Evolutionary conservation across 2,329 filamentous ascomycete species (phyloP).

Genomic region (Diplocarpon mali): DNA sequence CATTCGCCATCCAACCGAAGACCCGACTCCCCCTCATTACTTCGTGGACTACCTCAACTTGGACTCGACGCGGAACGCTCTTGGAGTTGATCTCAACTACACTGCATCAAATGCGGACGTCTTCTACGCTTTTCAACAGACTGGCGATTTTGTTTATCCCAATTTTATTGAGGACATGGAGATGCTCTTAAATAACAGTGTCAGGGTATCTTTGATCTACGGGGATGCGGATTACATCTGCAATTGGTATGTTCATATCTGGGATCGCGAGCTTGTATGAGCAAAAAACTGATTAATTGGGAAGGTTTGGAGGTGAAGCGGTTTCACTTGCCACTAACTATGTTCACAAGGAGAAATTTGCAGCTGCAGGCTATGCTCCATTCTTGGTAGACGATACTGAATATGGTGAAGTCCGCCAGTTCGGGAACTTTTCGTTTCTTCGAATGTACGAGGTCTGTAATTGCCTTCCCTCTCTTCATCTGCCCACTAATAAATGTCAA

Average conservation of each 20-base stretch:
- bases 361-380: conserved; percentile 43
- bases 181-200: conserved; percentile 34
- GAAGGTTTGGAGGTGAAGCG: conserved; percentile 42
- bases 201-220: conserved; percentile 43
- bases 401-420: conserved; percentile 48
- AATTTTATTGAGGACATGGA: conserved; percentile 40
- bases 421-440: conserved; percentile 35
- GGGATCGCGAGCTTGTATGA: background rate
- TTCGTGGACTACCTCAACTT: conserved; percentile 31
- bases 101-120: conserved; percentile 30
- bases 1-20: conserved; percentile 38
- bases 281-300: background rate
- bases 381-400: conserved; percentile 42
- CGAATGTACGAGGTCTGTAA: conserved; percentile 21
- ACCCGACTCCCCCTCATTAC: conserved; percentile 40
- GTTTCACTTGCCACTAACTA: conserved; percentile 41
- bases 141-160: conserved; percentile 50
- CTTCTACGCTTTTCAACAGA: conserved; percentile 33
- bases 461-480: no score
- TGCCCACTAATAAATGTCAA: no score
- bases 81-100: conserved; percentile 28
- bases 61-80: conserved; percentile 6
- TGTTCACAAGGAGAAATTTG: conserved; percentile 36
- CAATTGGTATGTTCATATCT: conserved; percentile 9
- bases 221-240: conserved; percentile 36